Evolutionary conservation across 257 asterid species (phyloP), one percentile per base, ranked within the genome.

Genomic region (Salvia rosmarinus): DNA sequence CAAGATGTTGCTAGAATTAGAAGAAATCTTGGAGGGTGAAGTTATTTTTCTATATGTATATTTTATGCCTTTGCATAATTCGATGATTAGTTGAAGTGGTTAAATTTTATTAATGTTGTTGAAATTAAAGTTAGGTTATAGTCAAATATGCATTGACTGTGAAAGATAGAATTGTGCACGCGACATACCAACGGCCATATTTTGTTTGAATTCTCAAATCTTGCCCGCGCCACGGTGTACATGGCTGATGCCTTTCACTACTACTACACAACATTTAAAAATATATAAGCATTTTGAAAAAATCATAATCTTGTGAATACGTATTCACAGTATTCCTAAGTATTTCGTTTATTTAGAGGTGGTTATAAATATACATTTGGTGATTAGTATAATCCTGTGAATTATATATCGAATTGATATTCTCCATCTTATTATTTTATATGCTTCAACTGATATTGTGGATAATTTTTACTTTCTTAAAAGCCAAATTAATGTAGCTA

Each of bases 11-110:
- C 46, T 11, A 82, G 51, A 54, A 86, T 85, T 59, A 71, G 85
- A 55, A 82, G 66, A 17, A 85, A 75, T 4, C 82, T 88, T 6
- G 90, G 83, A 75, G 85, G 86, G 16, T 86, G 54, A 82, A 49
- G 9, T 2, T 57, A 13, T 6, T 2, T 74, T 19, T 3, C 17
- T 10, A 23, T 54, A 2, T n/a, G 8, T 9, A 12, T 11, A 19
- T 7, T 37, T 37, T 37, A 37, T 4, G n/a, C 2, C 0, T 71
- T 49, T 59, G 39, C 23, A 25, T 44, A 11, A 20, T 49, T 8
- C 37, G 32, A 30, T 23, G 19, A 14, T 42, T 34, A 51, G 34
- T 52, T 60, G 35, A 55, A 47, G 25, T 66, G 17, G 55, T 66
- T 47, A 56, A 63, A 56, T 67, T 58, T 43, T 50, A 67, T 39